Base-by-base conservation (phyloP, 305 asterid genomes). In the Vinca major region DNA sequence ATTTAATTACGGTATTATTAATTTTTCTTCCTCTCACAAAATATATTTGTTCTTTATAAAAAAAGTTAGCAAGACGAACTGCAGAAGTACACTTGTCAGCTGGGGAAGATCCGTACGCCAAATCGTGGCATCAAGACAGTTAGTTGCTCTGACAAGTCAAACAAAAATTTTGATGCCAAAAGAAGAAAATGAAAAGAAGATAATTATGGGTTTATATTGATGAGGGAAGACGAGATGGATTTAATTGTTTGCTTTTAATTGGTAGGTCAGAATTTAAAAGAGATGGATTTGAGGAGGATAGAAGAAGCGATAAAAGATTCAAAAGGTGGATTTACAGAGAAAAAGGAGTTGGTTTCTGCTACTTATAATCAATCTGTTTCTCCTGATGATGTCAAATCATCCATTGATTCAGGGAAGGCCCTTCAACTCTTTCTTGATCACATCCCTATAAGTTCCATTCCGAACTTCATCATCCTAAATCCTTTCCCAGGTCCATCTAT, bases 391-490 rank as follows among this genome's bases (percentile, higher is more conserved):
- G 12, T 44, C 45, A 62, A 50, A 62, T 50, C 68, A 53, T 70
- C 68, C 53, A 37, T 70, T 62, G 74, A 70, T 70, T 62, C 68
- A 3, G 68, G 63, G 54, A 53, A 5, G 52, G 68, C 68, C 3
- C 74, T 70, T 58, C 74, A 70, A 20, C 49, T 70, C 44, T 62
- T 70, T 62, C 68, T 70, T 40, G 68, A 70, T 70, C 74, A 70
- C 51, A 13, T 70, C n/a, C 26, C 62, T 41, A 20, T 70, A 48
- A 70, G 49, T 54, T 70, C 68, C 26, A 20, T 67, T 51, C 48
- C 74, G 2, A 40, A 62, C n/a, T 36, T 70, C 16, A 19, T 70
- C 63, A 40, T 7, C 19, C 21, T 40, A 3, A 62, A 49, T 63
- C 67, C 63, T 16, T 62, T 13, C 14, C 54, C 63, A 13, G 74